Evolutionary conservation across 371 early-diverging fungal species (phyloP).

Genomic region (Rhizopus sp.): DNA sequence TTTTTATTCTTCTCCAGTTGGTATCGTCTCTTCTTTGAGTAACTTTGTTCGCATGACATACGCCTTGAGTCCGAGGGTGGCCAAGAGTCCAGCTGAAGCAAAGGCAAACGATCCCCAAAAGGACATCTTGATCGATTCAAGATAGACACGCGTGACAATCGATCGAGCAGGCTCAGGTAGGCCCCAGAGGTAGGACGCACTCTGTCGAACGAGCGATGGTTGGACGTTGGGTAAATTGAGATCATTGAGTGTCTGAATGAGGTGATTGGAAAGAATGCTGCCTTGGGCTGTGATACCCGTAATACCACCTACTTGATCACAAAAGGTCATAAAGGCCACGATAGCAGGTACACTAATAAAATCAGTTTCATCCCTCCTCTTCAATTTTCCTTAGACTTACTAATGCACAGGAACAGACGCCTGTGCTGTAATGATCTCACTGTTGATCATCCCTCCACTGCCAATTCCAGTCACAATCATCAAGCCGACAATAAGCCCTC

Average conservation of each 20-base stretch:
- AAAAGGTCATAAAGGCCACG: conserved; percentile 46
- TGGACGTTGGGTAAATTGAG: conserved; percentile 23
- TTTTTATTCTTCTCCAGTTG: conserved; percentile 3
- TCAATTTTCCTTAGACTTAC: conserved; percentile 19
- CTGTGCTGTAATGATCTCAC: conserved; percentile 47
- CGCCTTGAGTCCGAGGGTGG: conserved; percentile 30
- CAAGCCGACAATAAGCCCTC: conserved; percentile 41
- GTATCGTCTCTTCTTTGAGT: not conserved
- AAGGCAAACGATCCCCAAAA: conserved; percentile 41
- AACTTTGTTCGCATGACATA: conserved; percentile 31
- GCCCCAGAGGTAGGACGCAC: conserved; percentile 32
- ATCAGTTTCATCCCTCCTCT: not conserved
- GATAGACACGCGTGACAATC: conserved; percentile 31
- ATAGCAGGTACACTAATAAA: conserved; percentile 36
- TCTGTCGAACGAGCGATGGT: conserved; percentile 30
- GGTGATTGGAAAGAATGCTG: conserved; percentile 36
- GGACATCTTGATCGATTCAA: conserved; percentile 33
- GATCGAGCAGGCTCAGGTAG: conserved; percentile 28
- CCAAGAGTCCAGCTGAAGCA: conserved; percentile 31
- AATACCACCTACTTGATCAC: conserved; percentile 48
- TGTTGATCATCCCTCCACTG: conserved; percentile 67
- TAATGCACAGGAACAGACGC: conserved; percentile 41
- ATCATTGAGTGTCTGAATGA: conserved; percentile 15
- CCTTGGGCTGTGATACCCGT: conserved; percentile 41
- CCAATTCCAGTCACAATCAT: conserved; percentile 64